Evolutionary conservation across 2,329 filamentous ascomycete genomes (phyloP), one percentile per base, ranked within the genome.

Genomic region (Ascochyta koolunga): DNA sequence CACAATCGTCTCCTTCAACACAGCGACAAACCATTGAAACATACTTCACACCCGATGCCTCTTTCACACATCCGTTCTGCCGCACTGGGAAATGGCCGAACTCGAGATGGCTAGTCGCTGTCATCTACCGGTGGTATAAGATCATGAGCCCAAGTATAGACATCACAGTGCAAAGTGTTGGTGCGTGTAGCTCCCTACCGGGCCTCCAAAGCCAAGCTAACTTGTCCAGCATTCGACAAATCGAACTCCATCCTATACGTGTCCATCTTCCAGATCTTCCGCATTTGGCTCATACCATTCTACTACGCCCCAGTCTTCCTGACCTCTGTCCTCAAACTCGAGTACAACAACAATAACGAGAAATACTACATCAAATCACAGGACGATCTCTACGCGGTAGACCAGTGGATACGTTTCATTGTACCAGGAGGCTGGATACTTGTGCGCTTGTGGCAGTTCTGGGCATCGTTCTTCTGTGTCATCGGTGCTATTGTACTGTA

Each of bases 341-440:
- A 79, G 2, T 80, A 80, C 15, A 74, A 79, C 44, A 54, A 57
- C n/a, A 44, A 44, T 5, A 57, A 65, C 32, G 74, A 66, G 19
- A 82, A 81, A 53, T 95, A 92, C 76, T 89, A 87, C 69, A 93
- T 96, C 59, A 74, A 80, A 6, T 83, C 80, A 16, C 92, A 96
- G 70, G 87, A 96, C 61, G 91, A 96, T 69, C 76, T 93, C 7
- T 96, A 96, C 68, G 90, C 93, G 66, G 80, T 86, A 0, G 87
- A 86, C 42, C 88, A 96, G 62, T 88, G 87, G 58, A 78, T 93
- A 56, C 87, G 88, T 64, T 95, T 96, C 68, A 64, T 93, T 16
- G 66, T 83, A 9, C 83, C 79, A 10, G 81, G 83, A 0, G 75
- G 87, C 0, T 86, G 84, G 7, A 66, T 83, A 21, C 27, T 88